Base-by-base conservation (phyloP, 352 stramenopile species). In the Globisporangium parvum region DNA sequence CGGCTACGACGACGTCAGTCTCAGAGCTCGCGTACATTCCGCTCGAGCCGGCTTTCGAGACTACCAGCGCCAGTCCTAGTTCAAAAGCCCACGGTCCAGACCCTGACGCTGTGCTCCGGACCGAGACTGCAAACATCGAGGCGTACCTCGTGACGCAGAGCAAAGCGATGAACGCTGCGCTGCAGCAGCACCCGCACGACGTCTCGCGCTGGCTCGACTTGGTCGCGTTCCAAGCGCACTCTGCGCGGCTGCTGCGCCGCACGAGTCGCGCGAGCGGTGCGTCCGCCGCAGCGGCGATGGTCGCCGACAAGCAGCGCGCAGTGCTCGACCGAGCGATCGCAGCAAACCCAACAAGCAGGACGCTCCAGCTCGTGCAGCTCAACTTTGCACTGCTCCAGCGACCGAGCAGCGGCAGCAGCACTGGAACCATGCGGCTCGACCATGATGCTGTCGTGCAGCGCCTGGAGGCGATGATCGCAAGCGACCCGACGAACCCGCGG, bases 181-280 rank as follows among this genome's bases (percentile, higher is more conserved):
- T 88, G 5, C 45, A 62, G 15, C 55, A 69, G 15, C 78, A 73
- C 18, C 73, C 81, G 28, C 56, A 68, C 3, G 59, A 80, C 28
- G 57, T 86, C 17, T 58, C 71, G 0, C 57, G 45, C 17, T 94
- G 84, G 84, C 66, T 94, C 1, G 69, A 91, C 47, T 72, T 89
- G 28, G 74, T 90, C n/a, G 74, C 66, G 1, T 89, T 91, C 44
- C 84, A 94, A 61, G 73, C 84, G n/a, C 57, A 91, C 23, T 74
- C 69, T 24, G 61, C 72, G 12, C 64, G 71, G 2, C 58, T 91
- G 48, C 53, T 70, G 5, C 51, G 37, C 11, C 73, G 65, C 39
- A 64, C 35, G 4, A 51, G 24, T 6, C 5, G 9, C 23, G 31
- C 1, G 17, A 47, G 28, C 31, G 51, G 17, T 8, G 28, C 4